These are phyloP conservation scores for Ilex aquifolium DNA, from an alignment of 257 asterid species.

Conservation along the genomic window DNA sequence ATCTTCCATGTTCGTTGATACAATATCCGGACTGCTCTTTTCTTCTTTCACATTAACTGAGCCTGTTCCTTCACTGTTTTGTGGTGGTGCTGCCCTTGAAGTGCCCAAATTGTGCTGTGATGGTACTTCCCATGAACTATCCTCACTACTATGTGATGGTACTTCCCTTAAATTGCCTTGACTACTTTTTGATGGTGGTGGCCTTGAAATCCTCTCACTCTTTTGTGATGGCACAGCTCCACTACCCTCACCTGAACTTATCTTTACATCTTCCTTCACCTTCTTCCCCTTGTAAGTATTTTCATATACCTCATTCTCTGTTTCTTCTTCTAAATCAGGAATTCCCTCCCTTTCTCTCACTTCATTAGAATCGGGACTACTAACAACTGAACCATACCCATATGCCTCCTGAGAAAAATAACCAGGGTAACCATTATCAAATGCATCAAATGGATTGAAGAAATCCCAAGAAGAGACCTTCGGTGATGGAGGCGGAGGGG, in stretches of 20 bases:
- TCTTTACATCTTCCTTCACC: slow-evolving; percentile 24
- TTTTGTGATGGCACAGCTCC: background rate
- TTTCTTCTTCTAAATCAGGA: slow-evolving; percentile 97
- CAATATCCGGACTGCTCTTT: slow-evolving; percentile 48
- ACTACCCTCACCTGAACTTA: slow-evolving; percentile 26
- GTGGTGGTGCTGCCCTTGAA: slow-evolving; percentile 10
- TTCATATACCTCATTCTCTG: slow-evolving; percentile 59
- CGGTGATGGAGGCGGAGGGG: slow-evolving; percentile 93
- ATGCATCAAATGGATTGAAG: slow-evolving; percentile 61
- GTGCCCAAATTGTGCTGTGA: slow-evolving; percentile 14
- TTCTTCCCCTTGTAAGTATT: slow-evolving; percentile 34
- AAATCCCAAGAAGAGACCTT: slow-evolving; percentile 79
- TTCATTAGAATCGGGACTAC: slow-evolving; percentile 90
- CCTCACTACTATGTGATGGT: background rate
- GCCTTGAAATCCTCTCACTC: background rate
- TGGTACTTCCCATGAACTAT: slow-evolving; percentile 12
- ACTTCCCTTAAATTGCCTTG: background rate
- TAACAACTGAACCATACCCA: slow-evolving; percentile 42
- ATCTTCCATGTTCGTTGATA: slow-evolving; percentile 58
- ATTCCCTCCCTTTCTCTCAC: slow-evolving; percentile 96
- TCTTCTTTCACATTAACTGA: slow-evolving; percentile 49
- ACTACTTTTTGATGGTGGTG: background rate
- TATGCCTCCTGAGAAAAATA: slow-evolving; percentile 33
- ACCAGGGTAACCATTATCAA: slow-evolving; percentile 34
- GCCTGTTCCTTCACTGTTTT: slow-evolving; percentile 22